Base-by-base conservation (phyloP, 306 rosid genomes). In the Prunus salicina region DNA sequence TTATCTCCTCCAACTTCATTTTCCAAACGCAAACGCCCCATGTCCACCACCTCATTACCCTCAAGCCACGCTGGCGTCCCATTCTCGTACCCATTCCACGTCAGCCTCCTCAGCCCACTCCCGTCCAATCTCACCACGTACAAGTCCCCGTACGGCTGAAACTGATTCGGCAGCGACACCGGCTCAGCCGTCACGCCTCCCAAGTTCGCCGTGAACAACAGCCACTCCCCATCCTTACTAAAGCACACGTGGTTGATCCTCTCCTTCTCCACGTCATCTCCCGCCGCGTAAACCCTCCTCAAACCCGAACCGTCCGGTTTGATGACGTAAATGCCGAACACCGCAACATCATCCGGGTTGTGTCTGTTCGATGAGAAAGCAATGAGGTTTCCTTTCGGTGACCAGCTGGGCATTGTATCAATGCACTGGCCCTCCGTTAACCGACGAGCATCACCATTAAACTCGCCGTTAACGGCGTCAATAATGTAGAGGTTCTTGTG, bases 391-490 rank as follows among this genome's bases (percentile, higher is more conserved):
- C 96, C 96, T 10, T 62, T 86, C 0, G 98, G 98, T 0, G 98
- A 94, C 98, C 98, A 91, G 22, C 79, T 66, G 3, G 98, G 97
- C 98, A 94, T 94, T 4, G 97, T 94, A 68, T 94, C 98, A 15
- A 91, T 87, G 84, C 97, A 94, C 14, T 67, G 76, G 3, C 97
- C 98, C 18, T 87, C 89, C 18, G 98, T 94, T 30, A 94, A 76
- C 82, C 64, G 83, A 8, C 93, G 87, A 11, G 90, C 8, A 0
- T 74, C 82, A 0, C 93, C 90, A 30, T 85, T 57, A 19, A 85
- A 64, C 78, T 91, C 98, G 1, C 96, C 98, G 12, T 94, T 28
- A 5, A 87, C 86, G 3, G 93, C 91, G 45, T 87, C 94, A 18
- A 89, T 62, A 28, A 94, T 82, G 81, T 88, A 94, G 32, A 94